phyloP scores from a whole-genome alignment of 1,139 yeast genomes.

The Geotrichum citri-aurantii region DNA sequence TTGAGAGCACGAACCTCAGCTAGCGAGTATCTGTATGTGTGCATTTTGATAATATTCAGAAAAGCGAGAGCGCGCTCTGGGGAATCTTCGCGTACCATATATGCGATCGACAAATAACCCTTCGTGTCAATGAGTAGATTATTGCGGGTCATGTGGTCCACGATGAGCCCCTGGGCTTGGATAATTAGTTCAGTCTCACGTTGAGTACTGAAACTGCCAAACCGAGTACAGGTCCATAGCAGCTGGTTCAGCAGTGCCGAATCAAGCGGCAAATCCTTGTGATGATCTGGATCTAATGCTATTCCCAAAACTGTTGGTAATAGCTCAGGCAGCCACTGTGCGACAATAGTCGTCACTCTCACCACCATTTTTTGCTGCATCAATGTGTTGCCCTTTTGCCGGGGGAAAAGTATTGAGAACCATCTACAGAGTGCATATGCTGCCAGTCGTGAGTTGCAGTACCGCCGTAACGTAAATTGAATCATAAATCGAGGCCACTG shows the following conservation, averaged over 20 bases:
- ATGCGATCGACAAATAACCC: constrained; percentile 32
- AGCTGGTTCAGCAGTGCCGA: constrained; percentile 28
- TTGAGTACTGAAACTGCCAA: constrained; percentile 25
- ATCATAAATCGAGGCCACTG: constrained; percentile 32
- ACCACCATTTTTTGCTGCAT: constrained; percentile 26
- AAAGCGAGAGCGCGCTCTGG: constrained; percentile 23
- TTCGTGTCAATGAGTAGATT: constrained; percentile 28
- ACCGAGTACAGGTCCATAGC: constrained; percentile 30
- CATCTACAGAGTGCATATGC: constrained; percentile 26
- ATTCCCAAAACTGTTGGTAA: constrained; percentile 29
- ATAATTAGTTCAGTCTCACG: constrained; percentile 24
- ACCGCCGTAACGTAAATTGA: constrained; percentile 28
- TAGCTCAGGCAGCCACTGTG: constrained; percentile 26
- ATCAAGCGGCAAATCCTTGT: constrained; percentile 2
- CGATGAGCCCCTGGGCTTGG: constrained; percentile 28
- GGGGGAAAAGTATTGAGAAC: constrained; percentile 1
- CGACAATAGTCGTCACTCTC: constrained; percentile 25
- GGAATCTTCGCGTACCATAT: constrained; percentile 21
- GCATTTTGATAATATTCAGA: constrained; percentile 23
- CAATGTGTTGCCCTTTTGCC: constrained; percentile 9
- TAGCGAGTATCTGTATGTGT: constrained; percentile 25
- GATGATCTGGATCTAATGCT: constrained; percentile 21
- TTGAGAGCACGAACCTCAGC: constrained; percentile 24
- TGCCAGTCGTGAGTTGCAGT: constrained; percentile 24
- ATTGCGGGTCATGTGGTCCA: constrained; percentile 22